Percentiles rank a stretch among this genome's conserved stretches.
phyloP scores from a whole-genome alignment of 352 stramenopile genomes.

The Phytophthora cactorum region DNA sequence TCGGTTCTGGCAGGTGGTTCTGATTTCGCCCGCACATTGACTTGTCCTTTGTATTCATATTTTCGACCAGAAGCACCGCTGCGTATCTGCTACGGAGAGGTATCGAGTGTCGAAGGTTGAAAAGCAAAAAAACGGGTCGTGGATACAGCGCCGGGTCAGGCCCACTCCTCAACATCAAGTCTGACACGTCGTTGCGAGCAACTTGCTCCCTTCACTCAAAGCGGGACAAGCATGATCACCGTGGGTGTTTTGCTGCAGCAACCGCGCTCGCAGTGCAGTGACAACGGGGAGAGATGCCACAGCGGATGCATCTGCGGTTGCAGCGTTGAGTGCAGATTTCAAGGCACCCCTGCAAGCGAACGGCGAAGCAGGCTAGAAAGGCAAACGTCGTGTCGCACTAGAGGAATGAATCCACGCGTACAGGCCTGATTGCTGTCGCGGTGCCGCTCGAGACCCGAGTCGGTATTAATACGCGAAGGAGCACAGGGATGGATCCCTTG shows the following conservation, averaged over 20 bases:
- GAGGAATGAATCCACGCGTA: slow-evolving; percentile 30
- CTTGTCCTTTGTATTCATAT: slow-evolving; percentile 4
- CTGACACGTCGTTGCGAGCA: slow-evolving; percentile 29
- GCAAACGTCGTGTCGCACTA: slow-evolving; percentile 25
- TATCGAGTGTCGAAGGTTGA: slow-evolving; percentile 3
- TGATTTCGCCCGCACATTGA: slow-evolving; percentile 20
- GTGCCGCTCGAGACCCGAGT: not conserved
- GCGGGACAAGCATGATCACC: not conserved
- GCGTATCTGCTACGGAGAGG: slow-evolving; percentile 12
- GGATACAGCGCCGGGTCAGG: slow-evolving; percentile 17
- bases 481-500: slow-evolving; percentile 13
- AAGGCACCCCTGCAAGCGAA: slow-evolving; percentile 18
- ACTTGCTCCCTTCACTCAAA: slow-evolving; percentile 1
- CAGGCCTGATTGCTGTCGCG: not conserved
- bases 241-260: no score
- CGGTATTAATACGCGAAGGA: slow-evolving; percentile 4
- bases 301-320: no score
- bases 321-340: no score
- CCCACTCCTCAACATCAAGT: slow-evolving; percentile 29
- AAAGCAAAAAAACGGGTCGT: slow-evolving; percentile 8
- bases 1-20: slow-evolving; percentile 19
- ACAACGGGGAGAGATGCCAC: not conserved
- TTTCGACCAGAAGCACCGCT: slow-evolving; percentile 6
- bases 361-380: slow-evolving; percentile 1
- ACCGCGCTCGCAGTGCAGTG: not conserved